Percentiles rank a stretch among this genome's conserved stretches.
These are phyloP conservation scores for Ophiostoma sp. DNA, from an alignment of 2,329 filamentous ascomycete genomes.

Conservation along the genomic window DNA sequence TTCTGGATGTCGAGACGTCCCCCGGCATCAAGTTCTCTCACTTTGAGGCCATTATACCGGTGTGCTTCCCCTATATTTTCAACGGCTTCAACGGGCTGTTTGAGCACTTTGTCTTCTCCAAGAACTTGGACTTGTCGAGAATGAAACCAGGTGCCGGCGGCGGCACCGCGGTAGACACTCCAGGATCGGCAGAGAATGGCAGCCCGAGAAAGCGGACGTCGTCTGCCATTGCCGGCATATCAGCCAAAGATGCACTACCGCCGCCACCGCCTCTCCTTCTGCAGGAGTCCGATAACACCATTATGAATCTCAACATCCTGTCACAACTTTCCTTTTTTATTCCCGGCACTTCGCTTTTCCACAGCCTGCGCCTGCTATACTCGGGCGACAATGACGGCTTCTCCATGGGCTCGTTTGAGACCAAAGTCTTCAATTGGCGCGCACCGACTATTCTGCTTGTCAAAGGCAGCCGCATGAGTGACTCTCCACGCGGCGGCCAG, in stretches of 20 bases:
- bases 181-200: slow-evolving; percentile 3
- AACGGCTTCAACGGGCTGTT: slow-evolving; percentile 63
- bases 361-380: slow-evolving; percentile 61
- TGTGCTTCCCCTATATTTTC: slow-evolving; percentile 62
- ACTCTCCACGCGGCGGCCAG: slow-evolving; percentile 45
- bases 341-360: slow-evolving; percentile 58
- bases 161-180: not conserved
- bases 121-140: slow-evolving; percentile 62
- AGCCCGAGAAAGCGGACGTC: slow-evolving; percentile 11
- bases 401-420: slow-evolving; percentile 71
- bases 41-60: slow-evolving; percentile 56
- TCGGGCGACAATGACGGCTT: slow-evolving; percentile 67
- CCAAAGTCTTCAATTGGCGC: slow-evolving; percentile 70
- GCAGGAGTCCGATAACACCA: slow-evolving; percentile 48
- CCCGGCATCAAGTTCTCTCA: slow-evolving; percentile 58
- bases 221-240: slow-evolving; percentile 12
- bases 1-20: slow-evolving; percentile 58
- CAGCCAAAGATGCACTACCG: slow-evolving; percentile 8
- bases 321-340: slow-evolving; percentile 71
- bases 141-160: slow-evolving; percentile 29
- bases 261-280: slow-evolving; percentile 41
- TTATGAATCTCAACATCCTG: slow-evolving; percentile 59
- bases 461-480: slow-evolving; percentile 55
- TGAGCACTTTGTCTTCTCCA: slow-evolving; percentile 70
- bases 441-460: slow-evolving; percentile 69